Conservation (phyloP, 768 basidiomycete genomes). For the Lactifluus pinguis region DNA sequence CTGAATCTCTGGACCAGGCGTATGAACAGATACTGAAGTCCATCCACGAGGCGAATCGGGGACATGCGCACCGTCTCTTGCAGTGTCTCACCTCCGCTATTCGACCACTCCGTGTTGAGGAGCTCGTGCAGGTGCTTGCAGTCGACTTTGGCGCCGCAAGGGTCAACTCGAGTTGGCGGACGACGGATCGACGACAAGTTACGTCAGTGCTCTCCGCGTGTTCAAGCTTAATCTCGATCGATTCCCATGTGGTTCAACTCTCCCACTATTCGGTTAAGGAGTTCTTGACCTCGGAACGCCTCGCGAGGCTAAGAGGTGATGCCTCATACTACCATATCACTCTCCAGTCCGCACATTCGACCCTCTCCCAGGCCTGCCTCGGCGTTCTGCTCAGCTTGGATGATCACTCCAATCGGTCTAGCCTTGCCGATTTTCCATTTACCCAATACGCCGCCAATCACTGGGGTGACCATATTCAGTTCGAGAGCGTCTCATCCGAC, state of each 20-base stretch:
- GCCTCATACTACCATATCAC: neutral
- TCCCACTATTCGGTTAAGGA: conserved; percentile 3
- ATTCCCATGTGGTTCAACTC: neutral
- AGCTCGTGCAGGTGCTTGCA: too few relatives aligned
- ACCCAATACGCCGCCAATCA: neutral
- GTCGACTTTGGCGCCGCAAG: too few relatives aligned
- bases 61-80: neutral
- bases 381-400: neutral
- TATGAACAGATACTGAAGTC: too few relatives aligned
- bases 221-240: neutral
- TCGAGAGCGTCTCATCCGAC: neutral
- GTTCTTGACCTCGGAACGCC: neutral
- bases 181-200: neutral
- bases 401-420: neutral
- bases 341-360: neutral
- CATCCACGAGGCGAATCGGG: too few relatives aligned
- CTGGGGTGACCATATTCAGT: neutral
- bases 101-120: too few relatives aligned
- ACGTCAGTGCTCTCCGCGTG: neutral
- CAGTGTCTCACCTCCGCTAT: too few relatives aligned
- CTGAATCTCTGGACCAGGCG: too few relatives aligned
- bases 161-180: neutral
- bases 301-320: neutral
- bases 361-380: neutral
- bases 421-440: neutral